Evolutionary conservation across 345 rosid species (phyloP), one percentile per base, ranked within the genome.

Genomic region (Triadica sebifera): DNA sequence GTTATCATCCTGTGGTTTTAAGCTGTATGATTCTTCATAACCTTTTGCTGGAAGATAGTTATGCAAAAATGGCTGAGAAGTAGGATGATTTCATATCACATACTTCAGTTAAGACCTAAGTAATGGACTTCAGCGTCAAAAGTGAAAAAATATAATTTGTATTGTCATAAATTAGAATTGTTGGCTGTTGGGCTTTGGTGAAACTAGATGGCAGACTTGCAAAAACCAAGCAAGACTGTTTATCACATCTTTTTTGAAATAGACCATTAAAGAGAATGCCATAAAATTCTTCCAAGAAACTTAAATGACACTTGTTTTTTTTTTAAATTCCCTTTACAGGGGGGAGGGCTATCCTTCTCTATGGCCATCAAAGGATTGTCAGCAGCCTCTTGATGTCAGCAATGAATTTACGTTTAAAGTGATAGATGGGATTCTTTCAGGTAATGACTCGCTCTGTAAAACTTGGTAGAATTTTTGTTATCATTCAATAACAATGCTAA

Each of bases 371-470:
- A 87, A 87, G 76, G 70, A 81, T 68, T 90, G 93, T 79, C 84
- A 75, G 76, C 73, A 89, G 80, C 96, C 93, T 46, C 93, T 90
- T 78, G 96, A 89, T 67, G 88, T 90, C 80, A 90, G 93, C 73
- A 89, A 59, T 64, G 82, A 89, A 34, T 90, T 89, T 67, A 87
- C 96, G 34, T 90, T 89, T 78, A 80, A 84, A 76, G 85, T 89
- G 75, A 84, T 91, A 74, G 90, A 89, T 75, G 93, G 93, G 62
- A 91, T 89, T 81, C 96, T 91, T 74, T 87, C 90, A 56, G 96
- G 96, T 90, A 80, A 73, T 53, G 29, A 13, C 52, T 63, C 47
- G 9, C 46, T 29, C 29, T 64, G 5, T 7, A 10, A 25, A 58
- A n/a, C 39, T 19, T n/a, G 9, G 19, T 37, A 64, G 20, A 67